A percentile compares a stretch with the other conserved stretches of the same genome.
Conservation (phyloP, 257 asterid species). For the Solanum etuberosum region DNA sequence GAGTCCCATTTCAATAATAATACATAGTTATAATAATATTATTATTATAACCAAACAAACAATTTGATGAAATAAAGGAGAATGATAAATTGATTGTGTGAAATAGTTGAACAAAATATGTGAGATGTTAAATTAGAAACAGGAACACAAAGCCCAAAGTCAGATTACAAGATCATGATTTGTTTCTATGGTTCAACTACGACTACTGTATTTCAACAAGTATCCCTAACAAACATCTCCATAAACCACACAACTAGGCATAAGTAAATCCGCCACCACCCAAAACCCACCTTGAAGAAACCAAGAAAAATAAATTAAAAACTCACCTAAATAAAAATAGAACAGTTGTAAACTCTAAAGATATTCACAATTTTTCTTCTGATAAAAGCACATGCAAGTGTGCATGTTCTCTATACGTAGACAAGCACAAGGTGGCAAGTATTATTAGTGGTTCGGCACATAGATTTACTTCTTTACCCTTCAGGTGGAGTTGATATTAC, state of each 20-base stretch:
- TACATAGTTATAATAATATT: too few species aligned
- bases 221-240: not conserved
- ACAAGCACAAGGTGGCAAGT: not conserved
- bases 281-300: not conserved
- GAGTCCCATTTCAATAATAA: not conserved
- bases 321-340: not conserved
- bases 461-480: not conserved
- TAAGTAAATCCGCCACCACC: not conserved
- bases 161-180: not conserved
- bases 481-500: not conserved
- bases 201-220: not conserved
- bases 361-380: not conserved
- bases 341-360: too few species aligned
- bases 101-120: not conserved
- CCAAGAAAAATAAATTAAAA: not conserved
- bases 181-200: not conserved
- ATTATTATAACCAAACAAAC: too few species aligned
- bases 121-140: not conserved
- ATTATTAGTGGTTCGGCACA: not conserved
- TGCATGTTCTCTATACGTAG: not conserved
- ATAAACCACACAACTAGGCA: not conserved
- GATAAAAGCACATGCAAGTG: not conserved
- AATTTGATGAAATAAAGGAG: not conserved
- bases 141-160: not conserved
- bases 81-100: not conserved